These are phyloP conservation scores for Colletotrichum orbiculare DNA, from an alignment of 2,329 filamentous ascomycete species.

Conservation along the genomic window DNA sequence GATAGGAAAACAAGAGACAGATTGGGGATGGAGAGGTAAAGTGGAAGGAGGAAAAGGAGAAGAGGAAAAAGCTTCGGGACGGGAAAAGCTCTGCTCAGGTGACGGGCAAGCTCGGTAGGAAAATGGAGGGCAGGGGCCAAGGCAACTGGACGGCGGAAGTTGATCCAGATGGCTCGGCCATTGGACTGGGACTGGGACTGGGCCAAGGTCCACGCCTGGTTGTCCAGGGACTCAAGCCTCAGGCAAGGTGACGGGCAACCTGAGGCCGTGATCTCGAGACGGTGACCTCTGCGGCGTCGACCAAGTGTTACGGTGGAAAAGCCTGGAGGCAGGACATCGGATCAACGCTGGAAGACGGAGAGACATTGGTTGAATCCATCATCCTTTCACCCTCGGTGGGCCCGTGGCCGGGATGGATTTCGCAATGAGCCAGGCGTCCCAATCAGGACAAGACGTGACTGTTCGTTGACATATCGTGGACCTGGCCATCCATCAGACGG, in stretches of 20 bases:
- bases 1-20: slow-evolving; percentile 38
- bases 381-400: slow-evolving; percentile 26
- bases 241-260: slow-evolving; percentile 23
- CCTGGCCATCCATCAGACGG: slow-evolving; percentile 11
- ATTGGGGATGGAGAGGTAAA: slow-evolving; percentile 38
- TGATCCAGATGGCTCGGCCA: slow-evolving; percentile 37
- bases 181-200: neutral
- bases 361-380: slow-evolving; percentile 30
- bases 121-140: slow-evolving; percentile 35
- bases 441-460: slow-evolving; percentile 33
- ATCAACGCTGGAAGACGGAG: slow-evolving; percentile 28
- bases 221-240: slow-evolving; percentile 21
- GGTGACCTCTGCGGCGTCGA: neutral
- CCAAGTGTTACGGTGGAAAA: neutral
- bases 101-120: slow-evolving; percentile 38
- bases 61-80: slow-evolving; percentile 47
- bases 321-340: slow-evolving; percentile 12
- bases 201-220: slow-evolving; percentile 30
- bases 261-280: neutral
- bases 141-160: slow-evolving; percentile 39
- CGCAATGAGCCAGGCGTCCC: slow-evolving; percentile 33
- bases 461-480: slow-evolving; percentile 35
- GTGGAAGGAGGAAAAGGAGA: slow-evolving; percentile 53
- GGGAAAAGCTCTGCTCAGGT: slow-evolving; percentile 44
- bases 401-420: slow-evolving; percentile 29